Conservation (phyloP, 2,329 filamentous ascomycete genomes). For the Anthostomella pinea region DNA sequence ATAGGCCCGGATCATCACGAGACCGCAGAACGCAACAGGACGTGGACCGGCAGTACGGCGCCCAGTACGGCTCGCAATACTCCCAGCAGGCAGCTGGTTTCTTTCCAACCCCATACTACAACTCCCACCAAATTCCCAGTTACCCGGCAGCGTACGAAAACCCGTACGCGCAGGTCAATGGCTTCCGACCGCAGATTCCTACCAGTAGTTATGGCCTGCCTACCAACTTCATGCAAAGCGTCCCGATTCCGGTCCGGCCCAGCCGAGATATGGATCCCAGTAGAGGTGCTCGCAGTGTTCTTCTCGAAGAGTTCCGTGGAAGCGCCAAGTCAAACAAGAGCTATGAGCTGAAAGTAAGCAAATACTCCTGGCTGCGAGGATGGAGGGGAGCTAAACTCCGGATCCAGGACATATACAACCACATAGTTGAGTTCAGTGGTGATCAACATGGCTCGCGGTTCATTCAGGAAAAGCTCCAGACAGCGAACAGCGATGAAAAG, state of each 20-base stretch:
- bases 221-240: constrained; percentile 24
- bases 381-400: constrained; percentile 11
- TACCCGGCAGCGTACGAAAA: constrained; percentile 37
- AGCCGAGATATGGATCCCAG: constrained; percentile 57
- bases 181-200: constrained; percentile 34
- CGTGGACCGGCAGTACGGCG: constrained; percentile 39
- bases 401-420: constrained; percentile 70
- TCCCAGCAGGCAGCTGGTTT: constrained; percentile 28
- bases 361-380: not conserved
- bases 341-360: constrained; percentile 71
- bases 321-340: constrained; percentile 69
- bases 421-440: constrained; percentile 91
- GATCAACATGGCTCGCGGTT: constrained; percentile 95
- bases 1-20: constrained; percentile 33
- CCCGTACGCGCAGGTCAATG: constrained; percentile 33
- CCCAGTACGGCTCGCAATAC: constrained; percentile 32
- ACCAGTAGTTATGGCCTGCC: constrained; percentile 34
- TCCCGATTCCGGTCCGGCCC: constrained; percentile 31
- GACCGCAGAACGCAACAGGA: constrained; percentile 36
- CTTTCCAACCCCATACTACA: constrained; percentile 36
- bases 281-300: constrained; percentile 63
- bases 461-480: constrained; percentile 89
- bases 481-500: constrained; percentile 94
- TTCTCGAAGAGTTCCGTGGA: constrained; percentile 77
- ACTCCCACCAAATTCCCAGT: constrained; percentile 34